Evolutionary conservation across 345 rosid species (phyloP).

Genomic region (Ailanthus altissimus): DNA sequence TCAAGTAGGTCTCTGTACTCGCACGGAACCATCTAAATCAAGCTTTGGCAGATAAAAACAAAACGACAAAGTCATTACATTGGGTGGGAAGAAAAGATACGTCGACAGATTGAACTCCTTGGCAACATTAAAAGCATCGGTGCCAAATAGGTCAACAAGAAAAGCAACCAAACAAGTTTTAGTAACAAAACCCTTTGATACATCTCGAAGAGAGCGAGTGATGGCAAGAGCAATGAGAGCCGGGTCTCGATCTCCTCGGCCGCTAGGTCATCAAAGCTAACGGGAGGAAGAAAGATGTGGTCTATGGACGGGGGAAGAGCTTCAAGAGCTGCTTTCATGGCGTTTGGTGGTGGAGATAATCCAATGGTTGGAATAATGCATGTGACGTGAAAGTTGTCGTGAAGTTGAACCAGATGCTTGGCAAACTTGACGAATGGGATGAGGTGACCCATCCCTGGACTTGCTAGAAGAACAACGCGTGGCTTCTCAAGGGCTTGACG

Average conservation of each 20-base stretch:
- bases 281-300: conserved; percentile 43
- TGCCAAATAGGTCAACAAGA: conserved; percentile 45
- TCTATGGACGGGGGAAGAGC: conserved; percentile 40
- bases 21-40: conserved; percentile 32
- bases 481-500: not conserved
- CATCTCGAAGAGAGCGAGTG: conserved; percentile 39
- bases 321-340: conserved; percentile 35
- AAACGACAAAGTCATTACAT: conserved; percentile 36
- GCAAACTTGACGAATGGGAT: conserved; percentile 50
- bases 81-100: conserved; percentile 38
- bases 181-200: conserved; percentile 17
- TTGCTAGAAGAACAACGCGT: conserved; percentile 38
- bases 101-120: conserved; percentile 32
- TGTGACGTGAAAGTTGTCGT: conserved; percentile 37
- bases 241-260: conserved; percentile 28
- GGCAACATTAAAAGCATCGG: conserved; percentile 39
- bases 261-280: conserved; percentile 28
- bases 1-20: conserved; percentile 38
- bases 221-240: conserved; percentile 29
- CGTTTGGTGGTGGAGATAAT: conserved; percentile 18
- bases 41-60: conserved; percentile 37
- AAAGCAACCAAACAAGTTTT: conserved; percentile 30
- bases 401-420: conserved; percentile 35
- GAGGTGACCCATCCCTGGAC: conserved; percentile 56
- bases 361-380: conserved; percentile 38